Base-by-base conservation (phyloP, 768 basidiomycete genomes). In the Lactifluus pinguis region DNA sequence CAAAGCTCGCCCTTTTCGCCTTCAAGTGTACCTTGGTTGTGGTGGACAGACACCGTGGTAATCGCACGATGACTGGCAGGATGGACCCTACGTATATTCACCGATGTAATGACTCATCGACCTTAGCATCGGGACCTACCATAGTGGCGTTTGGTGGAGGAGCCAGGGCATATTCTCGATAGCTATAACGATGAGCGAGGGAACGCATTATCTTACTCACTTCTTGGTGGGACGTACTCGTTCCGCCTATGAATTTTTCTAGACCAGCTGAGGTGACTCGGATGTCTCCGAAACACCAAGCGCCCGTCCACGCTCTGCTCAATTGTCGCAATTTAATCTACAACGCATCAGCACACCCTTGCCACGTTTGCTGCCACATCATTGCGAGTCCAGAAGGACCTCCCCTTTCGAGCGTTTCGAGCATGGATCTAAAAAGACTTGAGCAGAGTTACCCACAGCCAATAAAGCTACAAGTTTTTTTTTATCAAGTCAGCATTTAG, bases 241-340 rank as follows among this genome's bases (percentile, higher is more conserved):
- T 8, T 76, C 82, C 41, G 71, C 76, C 49, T 13, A 69, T 78
- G 34, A 88, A 87, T 68, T 87, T 84, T 67, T 87, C 87, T 21
- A 75, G 85, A 51, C n/a, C 85, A 85, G 49, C 77, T 80, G 55
- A 17, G 71, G 71, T 0, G 75, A 76, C n/a, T n/a, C n/a, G n/a
- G n/a, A n/a, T 21, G 72, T 70, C 11, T 73, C 76, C 32, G 72
- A 74, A 48, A 73, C 73, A 36, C 71, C 59, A 78, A 81, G 60
- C 74, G 72, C 36, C 71, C 15, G 72, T 89, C 53, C 71, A 73
- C 79, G 36, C 75, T 69, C 75, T 41, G 73, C 8, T 54, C 62
- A 32, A 32, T 32, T 32, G 32, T 4, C 32, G 32, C 32, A 32
- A 7, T 7, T 7, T 32, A 32, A 32, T 32, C 32, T 32, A 32